Base-by-base conservation (phyloP, 129 eudicot genomes). In the Smallanthus sonchifolius region DNA sequence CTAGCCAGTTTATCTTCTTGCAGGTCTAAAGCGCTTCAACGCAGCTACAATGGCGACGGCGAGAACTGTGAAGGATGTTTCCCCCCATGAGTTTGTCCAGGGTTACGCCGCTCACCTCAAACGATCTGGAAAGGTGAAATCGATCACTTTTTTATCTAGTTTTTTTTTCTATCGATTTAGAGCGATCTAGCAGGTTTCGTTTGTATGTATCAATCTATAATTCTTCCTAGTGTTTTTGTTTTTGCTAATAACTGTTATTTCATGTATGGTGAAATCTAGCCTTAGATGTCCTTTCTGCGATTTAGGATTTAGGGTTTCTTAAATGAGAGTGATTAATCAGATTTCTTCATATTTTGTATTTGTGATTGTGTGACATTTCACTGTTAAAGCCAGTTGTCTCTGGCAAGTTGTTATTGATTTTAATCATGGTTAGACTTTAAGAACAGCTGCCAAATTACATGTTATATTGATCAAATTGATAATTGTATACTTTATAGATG, bases 41-140 rank as follows among this genome's bases (percentile, higher is more conserved):
- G 43, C 77, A 51, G 73, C 75, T 61, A 72, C 42, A 65, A 91
- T 91, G 97, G 96, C 84, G 86, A 79, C 97, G 10, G 88, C 97
- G 43, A 88, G 82, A 77, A 92, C 88, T 16, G 96, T 92, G 64
- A 92, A 92, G 75, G 97, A 92, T 42, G 97, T 89, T 4, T 92
- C 97, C 1, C 94, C 97, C 43, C 97, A 89, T 80, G 97, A 89
- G 47, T 92, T 92, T 60, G 97, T 92, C 32, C 78, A 82, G 83
- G 87, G 91, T 37, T 92, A 92, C 72, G 91, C 97, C 36, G 91
- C 96, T 80, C 96, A 90, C 71, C 91, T 90, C 78, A 90, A 90
- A 71, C 88, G 96, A 42, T 87, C 91, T 61, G 96, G 96, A 64
- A 90, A 90, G 93, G 96, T 90, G 57, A 38, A 14, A 14, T 10